phyloP scores from a whole-genome alignment of 1,284 basidiomycete genomes.

The Ganoderma boninense region DNA sequence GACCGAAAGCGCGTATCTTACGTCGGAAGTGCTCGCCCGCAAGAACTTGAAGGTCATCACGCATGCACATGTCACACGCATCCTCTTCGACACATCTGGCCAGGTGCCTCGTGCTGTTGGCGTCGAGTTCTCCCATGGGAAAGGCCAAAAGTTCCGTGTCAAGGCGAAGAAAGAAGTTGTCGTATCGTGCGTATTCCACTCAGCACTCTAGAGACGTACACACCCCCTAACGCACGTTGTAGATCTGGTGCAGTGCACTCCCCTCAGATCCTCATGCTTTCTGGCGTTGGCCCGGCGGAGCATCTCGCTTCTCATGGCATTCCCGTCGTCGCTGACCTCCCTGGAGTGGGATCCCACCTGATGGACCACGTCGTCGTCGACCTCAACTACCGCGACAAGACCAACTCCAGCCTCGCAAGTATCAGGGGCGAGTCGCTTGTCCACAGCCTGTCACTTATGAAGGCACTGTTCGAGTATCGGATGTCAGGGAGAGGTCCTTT shows the following conservation, averaged over 20 bases:
- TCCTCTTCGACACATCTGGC: slow-evolving; percentile 62
- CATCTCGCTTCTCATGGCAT: slow-evolving; percentile 60
- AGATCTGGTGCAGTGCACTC: slow-evolving; percentile 73
- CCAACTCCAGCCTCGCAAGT: slow-evolving; percentile 36
- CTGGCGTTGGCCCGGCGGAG: slow-evolving; percentile 68
- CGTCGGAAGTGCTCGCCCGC: slow-evolving; percentile 63
- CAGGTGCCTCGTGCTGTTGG: slow-evolving; percentile 58
- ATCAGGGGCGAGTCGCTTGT: slow-evolving; percentile 46
- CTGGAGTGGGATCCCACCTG: slow-evolving; percentile 68
- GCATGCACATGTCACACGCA: slow-evolving; percentile 58
- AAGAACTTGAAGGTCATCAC: slow-evolving; percentile 68
- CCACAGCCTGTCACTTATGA: slow-evolving; percentile 46
- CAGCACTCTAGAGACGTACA: neutral
- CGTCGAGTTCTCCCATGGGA: slow-evolving; percentile 60
- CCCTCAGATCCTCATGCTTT: slow-evolving; percentile 57
- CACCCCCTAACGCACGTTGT: neutral
- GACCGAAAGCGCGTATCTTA: slow-evolving; percentile 71
- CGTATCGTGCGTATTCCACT: slow-evolving; percentile 55
- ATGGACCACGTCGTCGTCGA: slow-evolving; percentile 64
- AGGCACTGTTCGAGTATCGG: slow-evolving; percentile 52
- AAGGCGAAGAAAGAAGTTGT: slow-evolving; percentile 66
- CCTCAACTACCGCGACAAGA: slow-evolving; percentile 59
- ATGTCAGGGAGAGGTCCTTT: slow-evolving; percentile 55
- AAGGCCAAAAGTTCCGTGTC: slow-evolving; percentile 50
- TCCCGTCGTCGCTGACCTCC: slow-evolving; percentile 59